Base-by-base conservation (phyloP, 2,329 filamentous ascomycete species). In the Exophiala spinifera region DNA sequence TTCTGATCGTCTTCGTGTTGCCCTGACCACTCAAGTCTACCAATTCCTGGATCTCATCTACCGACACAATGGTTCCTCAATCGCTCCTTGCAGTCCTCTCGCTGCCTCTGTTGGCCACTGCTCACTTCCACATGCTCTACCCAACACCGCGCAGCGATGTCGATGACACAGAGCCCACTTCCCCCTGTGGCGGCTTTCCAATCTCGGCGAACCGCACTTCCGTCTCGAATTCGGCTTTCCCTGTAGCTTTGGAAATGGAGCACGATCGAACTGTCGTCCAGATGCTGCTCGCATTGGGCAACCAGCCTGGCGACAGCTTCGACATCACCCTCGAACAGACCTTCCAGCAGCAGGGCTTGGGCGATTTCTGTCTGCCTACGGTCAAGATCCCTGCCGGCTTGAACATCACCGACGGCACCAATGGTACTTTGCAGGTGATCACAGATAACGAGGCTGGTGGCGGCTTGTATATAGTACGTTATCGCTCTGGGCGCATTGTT, bases 361-460 rank as follows among this genome's bases (percentile, higher is more conserved):
- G 87, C 40, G 76, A 77, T 43, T 83, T 90, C 64, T 91, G 87
- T 70, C 63, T 90, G 11, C 79, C 83, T 6, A 70, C 76, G 56
- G 72, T 91, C 14, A 21, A 46, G 13, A 34, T 60, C n/a, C 57
- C 57, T 15, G 17, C 25, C 8, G 66, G 70, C 31, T 68, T 72
- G 5, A 60, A 63, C 31, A 70, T 85, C 34, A 68, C 67, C 20
- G 82, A 87, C 34, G 87, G 87, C 39, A 77, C 79, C 60, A 76
- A 80, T 45, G 87, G 79, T 13, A 86, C 82, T 28, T 73, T 91
- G 51, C 87, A 90, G 72, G 82, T 91, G 48, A 78, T 89, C 33
- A 85, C 83, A 3, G 75, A 83, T 44, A 83, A 82, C 23, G 75
- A 80, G 19, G 74, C 73, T 3, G 79, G 76, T 17, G 78, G 76